Percentiles rank a stretch among this genome's conserved stretches.
Evolutionary conservation across 805 yeast species (phyloP).

Genomic region (Millerozyma acaciae): DNA sequence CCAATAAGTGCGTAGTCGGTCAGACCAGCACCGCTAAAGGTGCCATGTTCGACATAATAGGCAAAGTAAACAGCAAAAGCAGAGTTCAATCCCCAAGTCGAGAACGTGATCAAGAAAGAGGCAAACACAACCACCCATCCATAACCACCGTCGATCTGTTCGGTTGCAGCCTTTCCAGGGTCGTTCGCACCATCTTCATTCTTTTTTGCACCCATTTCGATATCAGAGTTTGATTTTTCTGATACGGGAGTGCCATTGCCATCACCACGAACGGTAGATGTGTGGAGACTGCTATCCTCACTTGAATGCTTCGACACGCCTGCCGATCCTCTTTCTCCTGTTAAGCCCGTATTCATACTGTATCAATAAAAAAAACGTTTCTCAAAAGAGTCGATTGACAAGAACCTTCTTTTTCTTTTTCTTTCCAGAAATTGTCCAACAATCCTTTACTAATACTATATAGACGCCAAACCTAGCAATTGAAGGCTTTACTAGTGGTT

Average conservation of each 20-base stretch:
- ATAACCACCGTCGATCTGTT: conserved; percentile 49
- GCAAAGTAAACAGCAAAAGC: conserved; percentile 58
- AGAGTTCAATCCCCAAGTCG: conserved; percentile 66
- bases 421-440: too few species aligned
- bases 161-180: conserved; percentile 1
- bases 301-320: background rate
- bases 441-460: too few species aligned
- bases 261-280: background rate
- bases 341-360: too few species aligned
- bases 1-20: conserved; percentile 61
- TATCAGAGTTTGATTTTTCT: background rate
- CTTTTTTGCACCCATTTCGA: background rate
- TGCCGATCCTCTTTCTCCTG: too few species aligned
- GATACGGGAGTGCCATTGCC: background rate
- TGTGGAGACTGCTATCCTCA: background rate
- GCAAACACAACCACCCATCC: conserved; percentile 58
- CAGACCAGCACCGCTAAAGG: conserved; percentile 48
- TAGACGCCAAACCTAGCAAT: too few species aligned
- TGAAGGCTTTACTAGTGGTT: too few species aligned
- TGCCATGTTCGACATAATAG: conserved; percentile 43
- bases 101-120: conserved; percentile 43
- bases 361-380: too few species aligned
- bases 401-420: too few species aligned
- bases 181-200: background rate
- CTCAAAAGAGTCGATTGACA: too few species aligned